These are phyloP conservation scores for Discostella pseudostelligera DNA, from an alignment of 108 stramenopile species.

Conservation along the genomic window DNA sequence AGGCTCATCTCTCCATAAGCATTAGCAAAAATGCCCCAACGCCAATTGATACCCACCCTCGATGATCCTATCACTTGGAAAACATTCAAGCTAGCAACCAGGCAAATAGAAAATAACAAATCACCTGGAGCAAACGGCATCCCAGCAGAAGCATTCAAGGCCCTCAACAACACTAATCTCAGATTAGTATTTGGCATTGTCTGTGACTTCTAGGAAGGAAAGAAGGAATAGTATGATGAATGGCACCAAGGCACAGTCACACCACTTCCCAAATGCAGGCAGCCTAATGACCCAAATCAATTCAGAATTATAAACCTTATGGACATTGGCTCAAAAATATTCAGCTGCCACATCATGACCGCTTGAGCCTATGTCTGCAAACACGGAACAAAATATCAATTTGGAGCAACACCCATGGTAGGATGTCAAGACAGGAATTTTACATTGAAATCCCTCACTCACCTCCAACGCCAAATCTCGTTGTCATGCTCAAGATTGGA, in stretches of 20 bases:
- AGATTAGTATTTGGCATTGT: background rate
- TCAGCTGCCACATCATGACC: background rate
- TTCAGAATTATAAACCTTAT: slow-evolving; percentile 12
- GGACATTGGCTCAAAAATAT: slow-evolving; percentile 11
- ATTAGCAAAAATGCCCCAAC: background rate
- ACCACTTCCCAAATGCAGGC: slow-evolving; percentile 1
- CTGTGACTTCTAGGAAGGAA: background rate
- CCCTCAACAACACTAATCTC: background rate
- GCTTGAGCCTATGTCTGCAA: background rate
- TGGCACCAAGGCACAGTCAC: slow-evolving; percentile 2
- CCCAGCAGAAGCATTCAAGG: slow-evolving; percentile 13
- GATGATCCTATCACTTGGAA: background rate
- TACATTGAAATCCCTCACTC: slow-evolving; percentile 11
- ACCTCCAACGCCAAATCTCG: slow-evolving; percentile 2
- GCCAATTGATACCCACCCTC: too few relatives aligned
- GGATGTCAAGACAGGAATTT: slow-evolving; percentile 17
- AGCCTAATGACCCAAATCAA: slow-evolving; percentile 8
- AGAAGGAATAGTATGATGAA: background rate
- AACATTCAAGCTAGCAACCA: background rate
- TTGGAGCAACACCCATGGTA: slow-evolving; percentile 2
- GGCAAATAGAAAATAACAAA: slow-evolving; percentile 12
- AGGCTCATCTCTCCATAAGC: too few relatives aligned
- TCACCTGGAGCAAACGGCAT: slow-evolving; percentile 6
- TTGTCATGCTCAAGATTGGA: background rate
- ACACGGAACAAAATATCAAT: slow-evolving; percentile 14